Base-by-base conservation (phyloP, 2,329 filamentous ascomycete genomes). In the Verruconis gallopava region DNA sequence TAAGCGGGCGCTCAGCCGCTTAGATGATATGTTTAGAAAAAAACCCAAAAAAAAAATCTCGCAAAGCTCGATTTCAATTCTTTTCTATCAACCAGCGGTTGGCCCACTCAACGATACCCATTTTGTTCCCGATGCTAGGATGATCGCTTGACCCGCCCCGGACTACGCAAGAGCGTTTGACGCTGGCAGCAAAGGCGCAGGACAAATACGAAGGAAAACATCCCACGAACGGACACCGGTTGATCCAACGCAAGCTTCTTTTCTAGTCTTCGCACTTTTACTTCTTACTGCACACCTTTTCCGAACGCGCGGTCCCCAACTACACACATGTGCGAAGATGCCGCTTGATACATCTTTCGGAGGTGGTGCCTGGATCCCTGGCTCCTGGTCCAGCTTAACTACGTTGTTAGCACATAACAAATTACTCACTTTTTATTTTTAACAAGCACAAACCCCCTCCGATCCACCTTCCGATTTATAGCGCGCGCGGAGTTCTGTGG, bases 61-160 rank as follows among this genome's bases (percentile, higher is more conserved):
- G 4, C 14, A 11, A 36, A 37, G 17, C 12, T 37, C 39, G 33
- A 36, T 34, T 42, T 30, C 19, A 22, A 25, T 42, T 11, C 33
- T 36, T 35, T 20, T 14, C n/a, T 36, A 5, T 17, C 13, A 15
- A 25, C 30, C 13, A 18, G 21, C 15, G 19, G 14, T 11, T 20
- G 32, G 25, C 21, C 30, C 22, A 15, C 22, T 40, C 15, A 9
- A 36, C 17, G 18, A 15, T 12, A 12, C 9, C 6, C 33, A 36
- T 22, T 30, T 33, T 17, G 15, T 33, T 22, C 21, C 30, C 38
- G 38, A 40, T 18, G 20, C 19, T 5, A 14, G 28, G 13, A 40
- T 40, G 21, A n/a, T n/a, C n/a, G n/a, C n/a, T n/a, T n/a, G n/a
- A n/a, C n/a, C n/a, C n/a, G n/a, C n/a, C n/a, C n/a, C n/a, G n/a